Percentiles rank a stretch among this genome's conserved stretches.
These are phyloP conservation scores for Cladosporium phlei DNA, from an alignment of 2,329 filamentous ascomycete species.

Conservation along the genomic window DNA sequence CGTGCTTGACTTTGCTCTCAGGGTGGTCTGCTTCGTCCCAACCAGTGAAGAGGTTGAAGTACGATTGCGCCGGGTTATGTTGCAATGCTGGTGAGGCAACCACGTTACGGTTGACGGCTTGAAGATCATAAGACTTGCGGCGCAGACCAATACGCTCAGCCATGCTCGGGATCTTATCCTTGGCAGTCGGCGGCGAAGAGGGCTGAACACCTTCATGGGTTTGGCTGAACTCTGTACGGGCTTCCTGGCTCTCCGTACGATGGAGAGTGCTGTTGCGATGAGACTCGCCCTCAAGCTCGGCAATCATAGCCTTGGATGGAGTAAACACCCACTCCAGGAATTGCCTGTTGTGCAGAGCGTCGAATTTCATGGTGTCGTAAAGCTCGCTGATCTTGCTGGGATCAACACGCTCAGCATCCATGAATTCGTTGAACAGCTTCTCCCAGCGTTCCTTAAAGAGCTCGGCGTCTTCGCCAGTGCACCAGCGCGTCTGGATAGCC, in stretches of 20 bases:
- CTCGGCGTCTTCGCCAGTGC: constrained; percentile 89
- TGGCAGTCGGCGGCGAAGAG: constrained; percentile 4
- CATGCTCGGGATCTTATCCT: constrained; percentile 24
- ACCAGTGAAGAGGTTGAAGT: constrained; percentile 87
- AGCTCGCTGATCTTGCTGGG: constrained; percentile 98
- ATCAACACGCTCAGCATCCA: constrained; percentile 94
- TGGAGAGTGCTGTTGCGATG: constrained; percentile 16
- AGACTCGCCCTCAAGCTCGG: constrained; percentile 45
- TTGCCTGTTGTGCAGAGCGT: constrained; percentile 90
- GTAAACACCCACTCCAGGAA: constrained; percentile 98
- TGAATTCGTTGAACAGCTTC: constrained; percentile 95
- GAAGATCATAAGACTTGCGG: constrained; percentile 46
- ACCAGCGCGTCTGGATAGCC: constrained; percentile 83
- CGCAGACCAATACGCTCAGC: constrained; percentile 50
- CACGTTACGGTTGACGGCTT: constrained; percentile 12
- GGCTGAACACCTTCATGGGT: constrained; percentile 27
- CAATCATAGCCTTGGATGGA: constrained; percentile 71
- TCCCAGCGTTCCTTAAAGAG: constrained; percentile 97
- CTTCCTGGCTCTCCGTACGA: constrained; percentile 29
- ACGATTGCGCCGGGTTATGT: constrained; percentile 54
- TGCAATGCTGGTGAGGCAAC: constrained; percentile 18
- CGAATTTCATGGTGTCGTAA: constrained; percentile 99
- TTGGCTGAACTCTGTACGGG: constrained; percentile 29
- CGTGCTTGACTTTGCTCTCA: constrained; percentile 68
- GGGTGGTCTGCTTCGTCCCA: constrained; percentile 42